Percentiles rank a stretch among this genome's conserved stretches.
Conservation (phyloP, 2,329 filamentous ascomycete genomes). For the Penicillium decumbens region DNA sequence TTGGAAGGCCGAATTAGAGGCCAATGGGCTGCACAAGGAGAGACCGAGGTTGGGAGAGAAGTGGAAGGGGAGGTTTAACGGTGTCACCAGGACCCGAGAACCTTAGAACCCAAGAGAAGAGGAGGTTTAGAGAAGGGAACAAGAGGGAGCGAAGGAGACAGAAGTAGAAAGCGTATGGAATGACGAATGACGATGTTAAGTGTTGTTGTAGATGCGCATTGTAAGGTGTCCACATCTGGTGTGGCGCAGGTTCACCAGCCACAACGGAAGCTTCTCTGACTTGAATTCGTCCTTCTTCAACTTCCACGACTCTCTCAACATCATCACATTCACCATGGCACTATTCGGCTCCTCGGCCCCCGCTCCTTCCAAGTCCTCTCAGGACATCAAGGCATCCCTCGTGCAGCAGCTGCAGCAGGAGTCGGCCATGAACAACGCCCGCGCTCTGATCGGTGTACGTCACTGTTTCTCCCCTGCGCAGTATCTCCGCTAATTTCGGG, state of each 20-base stretch:
- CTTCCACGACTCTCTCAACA: constrained; percentile 1
- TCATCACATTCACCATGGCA: constrained; percentile 30
- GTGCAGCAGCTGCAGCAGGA: constrained; percentile 62
- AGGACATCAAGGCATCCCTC: constrained; percentile 50
- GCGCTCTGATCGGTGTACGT: constrained; percentile 64
- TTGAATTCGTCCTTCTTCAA: constrained; percentile 3
- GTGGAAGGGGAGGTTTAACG: constrained; percentile 4
- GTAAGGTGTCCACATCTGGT: constrained; percentile 20
- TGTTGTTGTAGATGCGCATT: neutral
- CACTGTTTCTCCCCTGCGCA: constrained; percentile 1
- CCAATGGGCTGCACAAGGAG: constrained; percentile 19
- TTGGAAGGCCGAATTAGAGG: constrained; percentile 11
- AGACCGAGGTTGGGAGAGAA: constrained; percentile 18
- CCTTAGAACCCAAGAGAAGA: constrained; percentile 1
- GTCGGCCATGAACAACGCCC: constrained; percentile 63
- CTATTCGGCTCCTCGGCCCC: constrained; percentile 38
- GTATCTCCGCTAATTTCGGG: neutral
- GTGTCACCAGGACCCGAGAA: constrained; percentile 26
- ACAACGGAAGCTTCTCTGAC: constrained; percentile 5
- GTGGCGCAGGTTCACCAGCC: constrained; percentile 14
- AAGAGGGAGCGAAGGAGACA: constrained; percentile 4
- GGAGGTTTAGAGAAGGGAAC: constrained; percentile 11
- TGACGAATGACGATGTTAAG: too few species aligned
- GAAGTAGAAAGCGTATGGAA: neutral
- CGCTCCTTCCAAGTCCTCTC: constrained; percentile 23